These are phyloP conservation scores for Sclerotinia subarctica DNA, from an alignment of 2,329 filamentous ascomycete genomes.

Conservation along the genomic window DNA sequence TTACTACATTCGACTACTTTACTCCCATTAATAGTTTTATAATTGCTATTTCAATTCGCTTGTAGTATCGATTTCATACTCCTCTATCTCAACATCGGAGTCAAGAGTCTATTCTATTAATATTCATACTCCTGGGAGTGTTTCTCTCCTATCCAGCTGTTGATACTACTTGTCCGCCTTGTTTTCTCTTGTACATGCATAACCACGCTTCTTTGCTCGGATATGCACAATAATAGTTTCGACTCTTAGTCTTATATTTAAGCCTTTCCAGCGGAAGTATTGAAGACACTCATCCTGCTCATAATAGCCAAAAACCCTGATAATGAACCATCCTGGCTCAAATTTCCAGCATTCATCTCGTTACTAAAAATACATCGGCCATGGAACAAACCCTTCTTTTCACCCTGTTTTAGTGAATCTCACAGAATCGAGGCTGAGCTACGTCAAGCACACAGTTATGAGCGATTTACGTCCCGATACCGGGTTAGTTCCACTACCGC, in stretches of 20 bases:
- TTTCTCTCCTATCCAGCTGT: background rate
- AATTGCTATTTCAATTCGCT: rapidly evolving
- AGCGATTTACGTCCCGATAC: too few species aligned
- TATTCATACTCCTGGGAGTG: background rate
- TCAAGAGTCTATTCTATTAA: background rate
- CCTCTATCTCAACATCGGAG: rapidly evolving
- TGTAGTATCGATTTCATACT: rapidly evolving
- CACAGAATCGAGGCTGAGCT: background rate
- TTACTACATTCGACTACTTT: rapidly evolving
- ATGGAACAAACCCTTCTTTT: too few species aligned
- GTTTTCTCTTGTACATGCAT: too few species aligned
- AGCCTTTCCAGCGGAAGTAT: background rate
- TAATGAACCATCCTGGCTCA: background rate
- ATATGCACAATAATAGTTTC: too few species aligned
- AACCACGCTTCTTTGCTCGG: too few species aligned
- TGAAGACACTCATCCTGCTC: background rate
- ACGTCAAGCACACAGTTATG: background rate
- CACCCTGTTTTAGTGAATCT: background rate
- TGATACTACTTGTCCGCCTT: background rate
- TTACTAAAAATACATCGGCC: background rate
- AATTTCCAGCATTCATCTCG: rapidly evolving
- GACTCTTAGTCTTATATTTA: too few species aligned
- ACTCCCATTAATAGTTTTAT: too few species aligned
- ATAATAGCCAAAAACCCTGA: too few species aligned
- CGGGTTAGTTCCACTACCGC: background rate